A percentile compares a stretch with the other conserved stretches of the same genome.
These are phyloP conservation scores for Pelargonium fulgidum DNA, from an alignment of 441 rosid species.

Conservation along the genomic window DNA sequence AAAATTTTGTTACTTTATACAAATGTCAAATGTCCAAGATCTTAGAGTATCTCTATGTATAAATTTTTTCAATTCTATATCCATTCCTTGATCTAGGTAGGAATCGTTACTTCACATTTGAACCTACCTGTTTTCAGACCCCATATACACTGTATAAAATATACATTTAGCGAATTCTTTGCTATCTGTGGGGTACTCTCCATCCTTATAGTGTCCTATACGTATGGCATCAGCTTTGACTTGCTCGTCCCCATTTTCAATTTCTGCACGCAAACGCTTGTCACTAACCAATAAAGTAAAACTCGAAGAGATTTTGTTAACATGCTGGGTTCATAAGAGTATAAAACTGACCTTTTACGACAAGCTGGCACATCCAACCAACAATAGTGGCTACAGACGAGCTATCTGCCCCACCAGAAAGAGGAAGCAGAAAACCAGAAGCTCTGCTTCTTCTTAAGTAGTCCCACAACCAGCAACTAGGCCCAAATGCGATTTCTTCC, in stretches of 20 bases:
- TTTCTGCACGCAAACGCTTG: slow-evolving; percentile 41
- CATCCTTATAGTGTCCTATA: slow-evolving; percentile 63
- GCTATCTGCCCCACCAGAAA: slow-evolving; percentile 98
- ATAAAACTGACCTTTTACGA: slow-evolving; percentile 59
- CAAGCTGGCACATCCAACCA: slow-evolving; percentile 99
- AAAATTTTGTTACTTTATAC: background rate
- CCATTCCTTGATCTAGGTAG: background rate
- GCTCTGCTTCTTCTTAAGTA: slow-evolving; percentile 96
- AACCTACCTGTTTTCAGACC: slow-evolving; percentile 86
- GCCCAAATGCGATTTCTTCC: slow-evolving; percentile 97
- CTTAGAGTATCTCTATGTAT: too few relatives aligned
- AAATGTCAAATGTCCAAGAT: background rate
- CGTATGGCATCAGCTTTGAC: slow-evolving; percentile 89
- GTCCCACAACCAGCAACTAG: slow-evolving; percentile 98
- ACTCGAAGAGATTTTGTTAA: background rate
- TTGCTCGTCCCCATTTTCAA: slow-evolving; percentile 81
- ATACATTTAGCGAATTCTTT: slow-evolving; percentile 86
- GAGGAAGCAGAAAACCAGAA: slow-evolving; percentile 97
- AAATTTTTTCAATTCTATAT: background rate
- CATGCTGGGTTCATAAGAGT: background rate
- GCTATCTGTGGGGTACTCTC: slow-evolving; percentile 79
- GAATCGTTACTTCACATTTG: background rate
- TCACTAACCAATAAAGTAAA: slow-evolving; percentile 10
- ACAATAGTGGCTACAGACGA: slow-evolving; percentile 98
- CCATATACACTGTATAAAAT: slow-evolving; percentile 93